Base-by-base conservation (phyloP, 345 rosid species). In the Cardamine resedifolia region DNA sequence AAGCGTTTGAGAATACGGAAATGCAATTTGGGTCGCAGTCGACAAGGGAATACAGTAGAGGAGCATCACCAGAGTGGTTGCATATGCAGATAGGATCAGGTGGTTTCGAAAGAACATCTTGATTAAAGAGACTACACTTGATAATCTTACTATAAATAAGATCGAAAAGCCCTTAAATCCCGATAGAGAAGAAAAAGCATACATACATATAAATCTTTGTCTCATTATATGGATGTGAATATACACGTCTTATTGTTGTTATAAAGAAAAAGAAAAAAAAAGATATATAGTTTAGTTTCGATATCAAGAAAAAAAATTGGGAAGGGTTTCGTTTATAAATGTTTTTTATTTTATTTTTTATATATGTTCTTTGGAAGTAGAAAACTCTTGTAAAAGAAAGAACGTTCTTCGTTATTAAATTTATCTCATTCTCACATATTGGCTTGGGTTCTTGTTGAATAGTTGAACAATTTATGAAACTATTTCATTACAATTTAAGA, bases 21-120 rank as follows among this genome's bases (percentile, higher is more conserved):
- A 70, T 88, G 78, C 86, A 83, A 56, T 90, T 87, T 39, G 85
- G 82, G 55, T 76, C 90, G 2, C 96, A 87, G 80, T 80, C 89
- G 10, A 49, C 85, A 4, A 83, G 91, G 82, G 95, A 83, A 49
- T 88, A 80, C 74, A 72, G 79, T 43, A 85, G 80, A 2, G 85
- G 85, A 60, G 61, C 98, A 55, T 92, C 95, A 53, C 90, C 91
- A 0, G 92, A 92, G 63, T 92, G 95, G 98, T 78, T 92, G 86
- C 98, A 88, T 63, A 92, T 88, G 91, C 94, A 90, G 82, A 71
- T 92, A 64, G 90, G 91, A 41, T 58, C 66, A 34, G 73, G 92
- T 49, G 81, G 92, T 61, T 87, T 90, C 68, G 88, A 82, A 70
- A 83, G 93, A 84, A 74, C 86, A 63, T 66, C 72, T 4, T 73